Evolutionary conservation across 2,329 filamentous ascomycete genomes (phyloP), one percentile per base, ranked within the genome.

Genomic region (Fusarium euwallaceae): DNA sequence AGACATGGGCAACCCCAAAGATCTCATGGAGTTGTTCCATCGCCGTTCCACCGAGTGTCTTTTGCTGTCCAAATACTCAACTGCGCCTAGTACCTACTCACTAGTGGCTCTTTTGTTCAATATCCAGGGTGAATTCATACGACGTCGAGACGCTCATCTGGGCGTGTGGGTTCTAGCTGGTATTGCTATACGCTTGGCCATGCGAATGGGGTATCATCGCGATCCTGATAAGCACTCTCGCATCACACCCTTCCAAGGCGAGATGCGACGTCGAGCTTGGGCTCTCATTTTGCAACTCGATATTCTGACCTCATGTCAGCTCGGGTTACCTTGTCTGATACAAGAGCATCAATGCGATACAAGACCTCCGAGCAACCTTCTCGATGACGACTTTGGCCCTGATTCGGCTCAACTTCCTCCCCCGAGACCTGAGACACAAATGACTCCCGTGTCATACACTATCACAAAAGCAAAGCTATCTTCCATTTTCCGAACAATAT

Each of bases 121-220:
- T 6, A 64, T 77, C 8, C 62, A 70, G 0, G 60, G 63, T 3
- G 75, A 77, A 8, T 74, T 76, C n/a, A 63, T 73, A 0, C 64
- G 66, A 4, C 64, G 67, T 2, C 62, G 66, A 1, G 75, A 77
- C 7, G 75, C 73, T 3, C 62, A 76, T 4, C 24, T 74, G 0
- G 71, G 71, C 1, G 66, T 72, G 0, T 77, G 75, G 75, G 58
- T 77, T 9, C 34, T 77, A 1, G 56, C 43, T 0, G 66, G 75
- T 2, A 62, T 76, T 4, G 45, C 59, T 3, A 67, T 76, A 6
- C 72, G 73, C 2, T 11, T 77, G 17, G 75, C 75, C 0, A 66
- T 77, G 70, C 63, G 73, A 5, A 76, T 77, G 75, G 75, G 75
- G 1, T 74, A 76, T 8, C 75, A 77, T 32, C 75, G 75, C 0